Evolutionary conservation across 2,329 filamentous ascomycete species (phyloP).

Genomic region (Coniochaeta sp.): DNA sequence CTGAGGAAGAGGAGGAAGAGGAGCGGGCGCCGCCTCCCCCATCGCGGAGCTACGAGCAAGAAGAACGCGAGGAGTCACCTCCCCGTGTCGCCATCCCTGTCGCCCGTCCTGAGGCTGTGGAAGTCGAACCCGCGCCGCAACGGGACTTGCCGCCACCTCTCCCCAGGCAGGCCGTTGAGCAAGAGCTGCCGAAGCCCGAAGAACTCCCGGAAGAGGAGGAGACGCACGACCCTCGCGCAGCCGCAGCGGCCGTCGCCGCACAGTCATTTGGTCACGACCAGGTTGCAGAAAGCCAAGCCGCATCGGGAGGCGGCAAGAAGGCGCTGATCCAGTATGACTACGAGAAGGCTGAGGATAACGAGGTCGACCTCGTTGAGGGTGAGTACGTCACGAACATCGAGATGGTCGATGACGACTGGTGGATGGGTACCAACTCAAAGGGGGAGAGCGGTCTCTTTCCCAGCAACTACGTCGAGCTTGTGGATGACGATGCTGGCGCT

Average conservation of each 20-base stretch:
- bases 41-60: constrained; percentile 21
- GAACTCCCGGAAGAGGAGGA: constrained; percentile 60
- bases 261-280: constrained; percentile 33
- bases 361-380: constrained; percentile 84
- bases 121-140: constrained; percentile 46
- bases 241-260: constrained; percentile 47
- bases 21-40: constrained; percentile 26
- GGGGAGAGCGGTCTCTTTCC: constrained; percentile 91
- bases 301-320: constrained; percentile 51
- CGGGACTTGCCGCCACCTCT: constrained; percentile 45
- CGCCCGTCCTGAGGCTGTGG: constrained; percentile 50
- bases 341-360: constrained; percentile 95
- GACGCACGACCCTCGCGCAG: constrained; percentile 51
- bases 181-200: constrained; percentile 55
- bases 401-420: constrained; percentile 98
- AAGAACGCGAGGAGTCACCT: constrained; percentile 60
- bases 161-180: constrained; percentile 47
- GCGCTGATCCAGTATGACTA: constrained; percentile 91
- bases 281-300: constrained; percentile 24
- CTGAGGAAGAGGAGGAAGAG: constrained; percentile 46
- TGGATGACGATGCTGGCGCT: constrained; percentile 50
- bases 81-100: constrained; percentile 84
- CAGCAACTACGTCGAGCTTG: constrained; percentile 90
- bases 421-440: constrained; percentile 83
- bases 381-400: constrained; percentile 88